Evolutionary conservation across 352 stramenopile species (phyloP).

Genomic region (Ophiocytium majus): DNA sequence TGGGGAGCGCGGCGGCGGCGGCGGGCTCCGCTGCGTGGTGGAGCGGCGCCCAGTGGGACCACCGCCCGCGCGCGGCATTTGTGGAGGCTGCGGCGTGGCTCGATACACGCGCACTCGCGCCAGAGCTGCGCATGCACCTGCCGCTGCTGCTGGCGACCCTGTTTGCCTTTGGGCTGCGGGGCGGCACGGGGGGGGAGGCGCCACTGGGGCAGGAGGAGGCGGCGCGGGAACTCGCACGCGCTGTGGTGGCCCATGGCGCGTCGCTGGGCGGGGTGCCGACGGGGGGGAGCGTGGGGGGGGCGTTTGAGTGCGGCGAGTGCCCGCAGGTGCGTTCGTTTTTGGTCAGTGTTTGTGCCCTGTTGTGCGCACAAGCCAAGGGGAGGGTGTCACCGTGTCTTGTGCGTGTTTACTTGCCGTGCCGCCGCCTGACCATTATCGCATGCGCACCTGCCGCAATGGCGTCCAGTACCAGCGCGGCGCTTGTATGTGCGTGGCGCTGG

Average conservation of each 20-base stretch:
- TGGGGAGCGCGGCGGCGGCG: neutral
- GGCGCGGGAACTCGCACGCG: neutral
- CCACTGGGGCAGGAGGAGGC: neutral
- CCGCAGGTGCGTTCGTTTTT: neutral
- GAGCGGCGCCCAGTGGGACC: neutral
- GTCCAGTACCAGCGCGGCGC: no score
- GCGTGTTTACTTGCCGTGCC: no score
- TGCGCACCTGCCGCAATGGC: no score
- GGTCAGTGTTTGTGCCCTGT: no score
- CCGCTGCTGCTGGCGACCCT: conserved; percentile 3
- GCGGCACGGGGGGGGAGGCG: neutral
- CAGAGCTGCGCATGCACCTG: neutral
- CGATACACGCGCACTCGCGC: neutral
- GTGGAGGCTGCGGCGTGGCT: neutral
- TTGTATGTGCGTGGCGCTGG: no score
- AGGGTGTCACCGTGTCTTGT: no score
- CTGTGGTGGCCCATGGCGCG: neutral
- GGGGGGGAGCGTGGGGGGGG: no score
- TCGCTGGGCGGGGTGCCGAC: neutral
- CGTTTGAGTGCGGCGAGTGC: neutral
- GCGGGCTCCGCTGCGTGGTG: neutral
- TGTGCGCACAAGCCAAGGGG: no score
- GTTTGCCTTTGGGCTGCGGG: neutral
- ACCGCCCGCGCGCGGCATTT: neutral
- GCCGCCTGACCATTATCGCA: no score